Base-by-base conservation (phyloP, 2,329 filamentous ascomycete species). In the Trichocomaceae sp. region DNA sequence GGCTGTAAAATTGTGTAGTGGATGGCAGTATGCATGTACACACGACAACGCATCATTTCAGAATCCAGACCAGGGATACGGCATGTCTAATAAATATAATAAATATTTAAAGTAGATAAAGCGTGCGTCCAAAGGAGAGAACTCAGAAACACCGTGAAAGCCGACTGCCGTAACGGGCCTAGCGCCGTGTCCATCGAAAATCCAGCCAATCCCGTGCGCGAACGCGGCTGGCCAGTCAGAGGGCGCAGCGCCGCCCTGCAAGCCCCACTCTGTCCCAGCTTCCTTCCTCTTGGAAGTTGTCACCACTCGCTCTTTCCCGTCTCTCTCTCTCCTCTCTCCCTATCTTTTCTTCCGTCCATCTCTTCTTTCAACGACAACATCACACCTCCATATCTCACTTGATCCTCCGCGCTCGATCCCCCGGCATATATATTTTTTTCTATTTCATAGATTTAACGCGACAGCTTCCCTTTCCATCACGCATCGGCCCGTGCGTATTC, bases 291-390 rank as follows among this genome's bases (percentile, higher is more conserved):
- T n/a, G 39, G 17, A n/a, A n/a, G n/a, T n/a, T n/a, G n/a, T n/a
- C n/a, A n/a, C 9, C 39, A 42, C 35, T 59, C 49, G 53, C 54
- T 54, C 54, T 49, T 56, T 56, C 35, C 44, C 46, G n/a, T 55
- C 23, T 50, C 52, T 44, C 45, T 39, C 46, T 42, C 8, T 44
- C 41, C 46, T 55, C 23, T 50, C 52, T 44, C 45, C 47, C 46
- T 42, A 13, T 44, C 41, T 50, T 37, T 39, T 50, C 33, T 41
- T 37, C 33, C 37, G 10, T 23, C 47, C 17, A 37, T 53, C 49
- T 55, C 58, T 52, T 50, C 50, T 50, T 46, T 31, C 42, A 45
- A 19, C 46, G 48, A 52, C 29, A 42, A 3, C 39, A 17, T n/a
- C n/a, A 3, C 37, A 17, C 39, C 17, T n/a, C 10, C 17, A 12